Conservation (phyloP, 2,329 filamentous ascomycete genomes). For the Aspergillus flavus region DNA sequence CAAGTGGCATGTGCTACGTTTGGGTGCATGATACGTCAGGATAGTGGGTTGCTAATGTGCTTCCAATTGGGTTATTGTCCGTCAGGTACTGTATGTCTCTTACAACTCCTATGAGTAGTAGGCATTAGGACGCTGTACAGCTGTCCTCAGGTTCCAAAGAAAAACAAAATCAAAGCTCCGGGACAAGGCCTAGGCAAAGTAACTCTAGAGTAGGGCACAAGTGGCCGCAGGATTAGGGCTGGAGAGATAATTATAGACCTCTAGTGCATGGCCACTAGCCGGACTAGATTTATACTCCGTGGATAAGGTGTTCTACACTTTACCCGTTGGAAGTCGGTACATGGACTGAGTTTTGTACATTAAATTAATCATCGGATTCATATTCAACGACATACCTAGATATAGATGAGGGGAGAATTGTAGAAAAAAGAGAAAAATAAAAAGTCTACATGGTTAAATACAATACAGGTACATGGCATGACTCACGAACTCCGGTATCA, state of each 20-base stretch:
- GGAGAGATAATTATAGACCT: background rate
- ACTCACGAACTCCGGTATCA: conserved; percentile 37
- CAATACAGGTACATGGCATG: conserved; percentile 39
- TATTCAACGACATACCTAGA: conserved; percentile 21
- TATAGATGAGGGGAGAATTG: conserved; percentile 27
- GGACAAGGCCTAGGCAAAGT: background rate
- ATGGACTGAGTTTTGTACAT: background rate
- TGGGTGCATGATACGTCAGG: background rate
- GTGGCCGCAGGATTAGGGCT: background rate
- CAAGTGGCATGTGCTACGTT: background rate
- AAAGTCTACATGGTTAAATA: conserved; percentile 34
- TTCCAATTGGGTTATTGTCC: background rate
- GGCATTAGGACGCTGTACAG: background rate
- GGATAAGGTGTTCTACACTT: background rate
- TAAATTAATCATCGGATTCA: conserved; percentile 20
- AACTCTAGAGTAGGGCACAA: background rate
- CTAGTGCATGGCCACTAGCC: background rate
- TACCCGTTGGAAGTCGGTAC: background rate
- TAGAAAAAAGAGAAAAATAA: conserved; percentile 23
- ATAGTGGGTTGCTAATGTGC: background rate
- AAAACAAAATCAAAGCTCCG: background rate
- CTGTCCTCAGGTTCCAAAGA: background rate
- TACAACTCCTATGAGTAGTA: background rate
- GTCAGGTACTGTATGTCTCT: background rate
- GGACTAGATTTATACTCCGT: background rate